These are phyloP conservation scores for Scopulariopsis brevicaulis DNA, from an alignment of 2,329 filamentous ascomycete genomes.

Conservation along the genomic window DNA sequence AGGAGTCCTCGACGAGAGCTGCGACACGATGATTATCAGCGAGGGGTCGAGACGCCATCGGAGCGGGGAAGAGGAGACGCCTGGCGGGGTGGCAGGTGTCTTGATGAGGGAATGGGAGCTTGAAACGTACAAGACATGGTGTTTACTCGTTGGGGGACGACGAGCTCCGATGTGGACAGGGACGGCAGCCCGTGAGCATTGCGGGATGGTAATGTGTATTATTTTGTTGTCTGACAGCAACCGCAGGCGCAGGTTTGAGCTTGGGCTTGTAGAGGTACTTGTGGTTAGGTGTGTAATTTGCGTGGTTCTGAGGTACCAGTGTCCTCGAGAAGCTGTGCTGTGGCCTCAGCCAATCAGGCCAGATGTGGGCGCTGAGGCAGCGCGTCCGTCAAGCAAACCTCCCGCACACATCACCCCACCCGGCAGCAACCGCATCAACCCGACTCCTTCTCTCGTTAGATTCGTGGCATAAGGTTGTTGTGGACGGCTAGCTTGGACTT, in stretches of 20 bases:
- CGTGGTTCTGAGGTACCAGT: neutral
- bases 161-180: neutral
- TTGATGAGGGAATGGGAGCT: neutral
- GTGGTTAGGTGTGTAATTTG: neutral
- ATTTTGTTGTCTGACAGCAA: neutral
- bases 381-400: no score
- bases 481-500: no score
- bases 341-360: neutral
- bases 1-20: slow-evolving; percentile 27
- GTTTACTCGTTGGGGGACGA: neutral
- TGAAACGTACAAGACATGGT: slow-evolving; percentile 3
- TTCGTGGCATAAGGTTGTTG: no score
- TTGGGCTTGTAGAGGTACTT: neutral
- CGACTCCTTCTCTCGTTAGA: no score
- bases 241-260: neutral
- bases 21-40: neutral
- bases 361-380: no score
- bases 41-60: neutral
- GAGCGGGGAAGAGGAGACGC: neutral
- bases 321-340: neutral
- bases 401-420: no score
- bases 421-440: no score
- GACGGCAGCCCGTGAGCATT: neutral
- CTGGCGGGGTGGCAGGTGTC: neutral
- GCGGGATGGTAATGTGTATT: neutral